Conservation (phyloP, 257 asterid genomes). For the Rubia yunnanensis region DNA sequence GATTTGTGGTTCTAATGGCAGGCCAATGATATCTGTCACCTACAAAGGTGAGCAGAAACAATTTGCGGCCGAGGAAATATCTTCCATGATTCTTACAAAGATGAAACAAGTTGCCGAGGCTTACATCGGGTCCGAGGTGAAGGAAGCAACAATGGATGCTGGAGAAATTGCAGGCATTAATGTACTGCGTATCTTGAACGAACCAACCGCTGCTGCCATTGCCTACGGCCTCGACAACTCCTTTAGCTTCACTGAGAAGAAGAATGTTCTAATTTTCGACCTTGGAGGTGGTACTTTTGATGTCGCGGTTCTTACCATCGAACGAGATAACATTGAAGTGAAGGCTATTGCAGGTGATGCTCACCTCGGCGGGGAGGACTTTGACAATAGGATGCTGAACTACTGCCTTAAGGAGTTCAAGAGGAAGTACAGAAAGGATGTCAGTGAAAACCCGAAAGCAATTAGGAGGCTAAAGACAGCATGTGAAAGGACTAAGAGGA, state of each 20-base stretch:
- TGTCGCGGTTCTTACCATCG: not conserved
- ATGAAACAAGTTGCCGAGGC: not conserved
- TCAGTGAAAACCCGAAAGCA: not conserved
- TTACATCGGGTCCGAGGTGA: not conserved
- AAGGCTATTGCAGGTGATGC: not conserved
- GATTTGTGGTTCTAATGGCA: not conserved
- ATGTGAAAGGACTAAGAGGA: not conserved
- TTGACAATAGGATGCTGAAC: not conserved
- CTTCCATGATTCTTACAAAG: not conserved
- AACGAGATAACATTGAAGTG: not conserved
- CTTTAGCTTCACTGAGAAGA: not conserved
- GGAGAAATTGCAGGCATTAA: not conserved
- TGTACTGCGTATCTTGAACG: not conserved
- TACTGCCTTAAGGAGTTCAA: not conserved
- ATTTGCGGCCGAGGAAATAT: not conserved
- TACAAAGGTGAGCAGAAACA: not conserved
- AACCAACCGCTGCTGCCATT: not conserved
- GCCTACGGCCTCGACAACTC: not conserved
- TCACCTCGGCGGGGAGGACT: slow-evolving; percentile 1
- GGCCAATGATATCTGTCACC: not conserved
- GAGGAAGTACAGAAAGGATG: not conserved
- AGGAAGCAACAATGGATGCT: not conserved
- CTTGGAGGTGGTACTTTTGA: not conserved
- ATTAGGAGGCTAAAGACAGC: not conserved
- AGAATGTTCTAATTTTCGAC: not conserved